Evolutionary conservation across 495 filamentous ascomycete genomes (phyloP), one percentile per base, ranked within the genome.

Genomic region (Lasiosphaeris hirsuta): DNA sequence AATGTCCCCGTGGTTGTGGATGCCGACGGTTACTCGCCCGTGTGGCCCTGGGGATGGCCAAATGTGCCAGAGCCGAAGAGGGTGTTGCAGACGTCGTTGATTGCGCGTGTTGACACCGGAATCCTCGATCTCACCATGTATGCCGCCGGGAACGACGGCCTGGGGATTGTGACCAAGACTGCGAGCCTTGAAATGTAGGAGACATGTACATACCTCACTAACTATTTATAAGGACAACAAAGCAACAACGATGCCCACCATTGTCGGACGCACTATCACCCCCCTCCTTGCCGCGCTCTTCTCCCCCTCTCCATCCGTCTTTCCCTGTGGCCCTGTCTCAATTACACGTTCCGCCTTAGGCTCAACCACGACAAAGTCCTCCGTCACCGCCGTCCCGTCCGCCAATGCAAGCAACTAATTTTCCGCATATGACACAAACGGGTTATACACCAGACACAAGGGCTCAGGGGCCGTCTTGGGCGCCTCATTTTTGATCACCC

Each of bases 31-130:
- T 37, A 42, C 33, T 23, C 15, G 42, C 17, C 41, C 7, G 43
- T 33, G 4, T 58, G 46, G 56, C 46, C 37, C 0, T 46, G 41
- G 9, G 56, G 56, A 10, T 58, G 56, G 56, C 56, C 56, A 18
- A 58, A 51, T 23, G 46, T 58, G 18, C 56, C 56, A 9, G 56
- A 58, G 48, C 14, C 15, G 14, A 58, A 52, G 40, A 42, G 56
- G 38, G n/a, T 50, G 3, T 6, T 40, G 36, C 77, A 2, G 69
- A 75, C 51, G 64, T 81, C 0, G 73, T 68, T 52, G 78, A 75
- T 2, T 4, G 36, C 40, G 13, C 74, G 76, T 1, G 78, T 81
- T 60, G 70, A 79, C 43, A 66, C 71, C 0, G 65, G 54, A 45
- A 19, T 75, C 8, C 65, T 65, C 59, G 66, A 72, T 75, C 63